phyloP scores from a whole-genome alignment of 2,329 filamentous ascomycete genomes.

The Aspergillus brasiliensis region DNA sequence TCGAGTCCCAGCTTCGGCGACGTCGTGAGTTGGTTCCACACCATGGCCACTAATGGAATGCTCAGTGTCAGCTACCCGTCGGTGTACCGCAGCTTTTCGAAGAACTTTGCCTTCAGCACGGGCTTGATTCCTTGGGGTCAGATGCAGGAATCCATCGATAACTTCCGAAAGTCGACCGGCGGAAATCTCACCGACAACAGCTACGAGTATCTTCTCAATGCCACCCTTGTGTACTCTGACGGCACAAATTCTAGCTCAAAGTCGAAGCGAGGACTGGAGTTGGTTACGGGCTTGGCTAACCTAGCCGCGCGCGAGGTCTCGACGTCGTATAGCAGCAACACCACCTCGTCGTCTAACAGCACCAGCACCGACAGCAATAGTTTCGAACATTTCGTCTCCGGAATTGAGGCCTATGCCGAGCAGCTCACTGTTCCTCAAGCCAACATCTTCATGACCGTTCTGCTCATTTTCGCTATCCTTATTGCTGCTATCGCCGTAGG shows the following conservation, averaged over 20 bases:
- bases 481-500: constrained; percentile 81
- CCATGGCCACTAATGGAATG: constrained; percentile 95
- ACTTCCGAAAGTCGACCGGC: constrained; percentile 76
- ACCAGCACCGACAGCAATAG: constrained; percentile 38
- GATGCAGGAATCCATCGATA: constrained; percentile 81
- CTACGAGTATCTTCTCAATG: constrained; percentile 71
- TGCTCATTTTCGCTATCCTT: constrained; percentile 84
- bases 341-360: constrained; percentile 27
- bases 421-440: constrained; percentile 80
- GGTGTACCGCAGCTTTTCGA: constrained; percentile 84
- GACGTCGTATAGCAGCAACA: constrained; percentile 46
- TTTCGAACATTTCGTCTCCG: constrained; percentile 62
- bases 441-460: constrained; percentile 94
- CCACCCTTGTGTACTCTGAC: constrained; percentile 71
- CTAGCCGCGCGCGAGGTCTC: constrained; percentile 57
- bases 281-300: constrained; percentile 44
- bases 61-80: constrained; percentile 83
- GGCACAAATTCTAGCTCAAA: constrained; percentile 50
- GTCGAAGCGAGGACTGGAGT: constrained; percentile 59
- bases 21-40: constrained; percentile 87
- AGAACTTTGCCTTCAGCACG: constrained; percentile 91
- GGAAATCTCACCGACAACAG: constrained; percentile 84
- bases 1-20: constrained; percentile 83
- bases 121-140: constrained; percentile 80
- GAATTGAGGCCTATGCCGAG: constrained; percentile 81